A percentile compares a stretch with the other conserved stretches of the same genome.
These are phyloP conservation scores for Russula virescens DNA, from an alignment of 768 basidiomycete genomes.

Conservation along the genomic window DNA sequence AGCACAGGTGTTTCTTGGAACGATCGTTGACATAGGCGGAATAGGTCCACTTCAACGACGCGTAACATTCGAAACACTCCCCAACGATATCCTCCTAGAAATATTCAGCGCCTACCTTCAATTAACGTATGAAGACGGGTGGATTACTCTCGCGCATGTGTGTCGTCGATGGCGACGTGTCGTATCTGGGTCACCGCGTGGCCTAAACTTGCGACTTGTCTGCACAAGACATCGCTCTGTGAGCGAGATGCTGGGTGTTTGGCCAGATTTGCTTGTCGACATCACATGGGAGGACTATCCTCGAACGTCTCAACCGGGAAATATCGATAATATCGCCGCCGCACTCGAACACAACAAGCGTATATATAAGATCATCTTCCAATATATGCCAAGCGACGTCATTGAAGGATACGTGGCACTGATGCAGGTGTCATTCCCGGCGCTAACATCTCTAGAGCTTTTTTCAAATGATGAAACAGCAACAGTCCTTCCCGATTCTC, in stretches of 20 bases:
- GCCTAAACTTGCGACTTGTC: not conserved
- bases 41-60: too few species aligned
- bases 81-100: not conserved
- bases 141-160: not conserved
- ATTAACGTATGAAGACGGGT: too few species aligned
- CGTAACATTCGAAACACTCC: not conserved
- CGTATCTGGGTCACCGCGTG: not conserved
- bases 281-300: not conserved
- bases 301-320: too few species aligned
- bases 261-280: not conserved
- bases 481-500: not conserved
- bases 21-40: too few species aligned
- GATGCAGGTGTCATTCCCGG: not conserved
- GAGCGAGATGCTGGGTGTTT: not conserved
- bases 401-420: not conserved
- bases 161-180: not conserved
- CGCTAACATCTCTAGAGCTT: not conserved
- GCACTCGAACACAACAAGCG: not conserved
- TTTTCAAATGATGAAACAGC: rapidly evolving
- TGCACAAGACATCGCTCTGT: not conserved
- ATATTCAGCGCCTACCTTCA: not conserved
- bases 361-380: not conserved
- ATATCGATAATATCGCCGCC: not conserved
- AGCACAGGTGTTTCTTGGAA: too few species aligned
- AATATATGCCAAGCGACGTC: not conserved